Percentiles rank a stretch among this genome's conserved stretches.
Evolutionary conservation across 371 early-diverging fungal genomes (phyloP).

Genomic region (Syncephalastrum sp.): DNA sequence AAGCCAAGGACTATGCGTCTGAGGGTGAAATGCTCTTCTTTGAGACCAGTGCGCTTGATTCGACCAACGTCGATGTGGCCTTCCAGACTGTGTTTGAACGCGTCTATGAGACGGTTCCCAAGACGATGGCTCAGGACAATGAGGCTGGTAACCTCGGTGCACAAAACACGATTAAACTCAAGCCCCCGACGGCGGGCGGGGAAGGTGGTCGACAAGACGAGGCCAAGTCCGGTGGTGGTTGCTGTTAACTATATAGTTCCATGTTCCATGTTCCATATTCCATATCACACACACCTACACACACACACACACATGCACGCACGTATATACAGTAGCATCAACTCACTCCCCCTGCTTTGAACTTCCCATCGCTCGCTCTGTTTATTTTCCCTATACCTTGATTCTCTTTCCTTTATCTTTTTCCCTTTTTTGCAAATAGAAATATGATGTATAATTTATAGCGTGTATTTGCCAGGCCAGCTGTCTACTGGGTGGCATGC

Average conservation of each 20-base stretch:
- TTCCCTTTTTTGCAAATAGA: too few species aligned
- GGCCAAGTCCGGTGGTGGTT: slow-evolving; percentile 18
- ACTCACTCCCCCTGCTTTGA: too few species aligned
- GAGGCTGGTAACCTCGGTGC: slow-evolving; percentile 8
- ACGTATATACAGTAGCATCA: too few species aligned
- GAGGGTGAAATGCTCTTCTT: slow-evolving; percentile 84
- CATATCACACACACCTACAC: slow-evolving; percentile 1
- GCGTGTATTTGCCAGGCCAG: too few species aligned
- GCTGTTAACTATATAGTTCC: slow-evolving; percentile 12
- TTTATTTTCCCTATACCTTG: too few species aligned
- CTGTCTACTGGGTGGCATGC: too few species aligned
- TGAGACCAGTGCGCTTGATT: slow-evolving; percentile 92
- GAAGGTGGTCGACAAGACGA: slow-evolving; percentile 8
- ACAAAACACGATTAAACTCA: slow-evolving; percentile 34
- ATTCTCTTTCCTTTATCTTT: too few species aligned
- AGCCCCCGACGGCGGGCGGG: slow-evolving; percentile 23
- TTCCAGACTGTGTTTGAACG: slow-evolving; percentile 52
- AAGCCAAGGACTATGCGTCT: slow-evolving; percentile 76
- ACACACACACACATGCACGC: neutral
- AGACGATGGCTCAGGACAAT: slow-evolving; percentile 22
- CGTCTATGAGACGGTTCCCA: slow-evolving; percentile 29
- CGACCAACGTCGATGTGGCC: slow-evolving; percentile 91
- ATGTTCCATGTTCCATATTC: neutral
- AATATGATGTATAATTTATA: too few species aligned
- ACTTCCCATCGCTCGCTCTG: too few species aligned